These are phyloP conservation scores for Ligustrum vulgare DNA, from an alignment of 257 asterid genomes.

Conservation along the genomic window DNA sequence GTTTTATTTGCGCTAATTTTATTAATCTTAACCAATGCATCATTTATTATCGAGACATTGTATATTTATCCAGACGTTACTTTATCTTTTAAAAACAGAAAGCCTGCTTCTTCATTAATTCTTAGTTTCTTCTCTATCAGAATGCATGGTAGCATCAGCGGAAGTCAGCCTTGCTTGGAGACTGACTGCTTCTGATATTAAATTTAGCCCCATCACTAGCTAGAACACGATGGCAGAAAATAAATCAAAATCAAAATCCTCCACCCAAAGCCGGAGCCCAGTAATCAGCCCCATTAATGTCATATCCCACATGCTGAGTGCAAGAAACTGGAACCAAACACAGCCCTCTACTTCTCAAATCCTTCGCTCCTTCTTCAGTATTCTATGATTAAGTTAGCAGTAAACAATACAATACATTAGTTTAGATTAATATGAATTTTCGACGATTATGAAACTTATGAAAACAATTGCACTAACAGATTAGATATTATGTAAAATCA, in stretches of 20 bases:
- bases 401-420: neutral
- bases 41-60: no score
- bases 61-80: no score
- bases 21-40: no score
- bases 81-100: constrained; percentile 11
- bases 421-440: neutral
- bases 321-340: constrained; percentile 84
- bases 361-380: constrained; percentile 24
- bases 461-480: no score
- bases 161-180: constrained; percentile 30
- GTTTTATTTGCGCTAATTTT: no score
- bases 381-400: neutral
- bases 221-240: neutral
- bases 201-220: neutral
- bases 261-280: constrained; percentile 51
- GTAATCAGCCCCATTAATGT: constrained; percentile 32
- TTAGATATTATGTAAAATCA: no score
- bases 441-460: no score
- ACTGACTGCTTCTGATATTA: constrained; percentile 42
- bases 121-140: neutral
- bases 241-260: constrained; percentile 35
- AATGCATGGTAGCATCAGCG: constrained; percentile 35
- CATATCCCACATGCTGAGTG: constrained; percentile 47
- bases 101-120: neutral
- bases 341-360: constrained; percentile 77